A percentile compares a stretch with the other conserved stretches of the same genome.
Conservation (phyloP, 73 alveolate species). For the Vitrella brassicaformis region DNA sequence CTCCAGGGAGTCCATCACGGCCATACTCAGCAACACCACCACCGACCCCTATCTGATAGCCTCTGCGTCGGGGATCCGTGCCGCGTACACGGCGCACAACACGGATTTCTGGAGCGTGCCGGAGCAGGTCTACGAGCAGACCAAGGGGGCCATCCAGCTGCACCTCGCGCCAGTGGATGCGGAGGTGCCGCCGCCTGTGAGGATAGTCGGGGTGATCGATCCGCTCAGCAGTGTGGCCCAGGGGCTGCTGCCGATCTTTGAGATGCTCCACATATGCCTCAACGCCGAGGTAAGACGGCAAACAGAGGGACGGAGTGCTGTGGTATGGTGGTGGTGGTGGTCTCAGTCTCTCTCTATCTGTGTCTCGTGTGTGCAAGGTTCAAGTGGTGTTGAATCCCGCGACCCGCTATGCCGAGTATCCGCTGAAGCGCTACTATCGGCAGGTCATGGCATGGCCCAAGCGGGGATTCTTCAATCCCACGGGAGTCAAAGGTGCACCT, state of each 20-base stretch:
- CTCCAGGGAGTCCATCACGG: too few species aligned
- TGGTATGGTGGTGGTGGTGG: too few species aligned
- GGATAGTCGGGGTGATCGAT: not conserved
- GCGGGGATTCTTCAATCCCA: not conserved
- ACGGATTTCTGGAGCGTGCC: too few species aligned
- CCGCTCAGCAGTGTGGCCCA: not conserved
- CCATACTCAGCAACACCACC: too few species aligned
- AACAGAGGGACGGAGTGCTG: too few species aligned
- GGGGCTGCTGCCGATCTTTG: not conserved
- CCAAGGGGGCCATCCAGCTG: not conserved
- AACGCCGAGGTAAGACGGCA: not conserved
- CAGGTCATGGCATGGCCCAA: not conserved
- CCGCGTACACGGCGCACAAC: too few species aligned
- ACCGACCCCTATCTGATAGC: too few species aligned
- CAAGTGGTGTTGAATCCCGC: slow-evolving; percentile 25
- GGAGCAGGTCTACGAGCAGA: too few species aligned
- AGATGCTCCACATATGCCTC: not conserved
- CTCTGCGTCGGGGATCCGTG: too few species aligned
- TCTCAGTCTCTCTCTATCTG: too few species aligned
- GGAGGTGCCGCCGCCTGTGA: not conserved
- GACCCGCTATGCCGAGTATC: slow-evolving; percentile 11
- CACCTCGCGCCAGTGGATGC: not conserved
- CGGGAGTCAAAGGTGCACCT: not conserved
- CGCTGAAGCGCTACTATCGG: slow-evolving; percentile 30
- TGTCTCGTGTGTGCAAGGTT: too few species aligned